phyloP scores from a whole-genome alignment of 345 rosid species.

The Hibiscus mutabilis region DNA sequence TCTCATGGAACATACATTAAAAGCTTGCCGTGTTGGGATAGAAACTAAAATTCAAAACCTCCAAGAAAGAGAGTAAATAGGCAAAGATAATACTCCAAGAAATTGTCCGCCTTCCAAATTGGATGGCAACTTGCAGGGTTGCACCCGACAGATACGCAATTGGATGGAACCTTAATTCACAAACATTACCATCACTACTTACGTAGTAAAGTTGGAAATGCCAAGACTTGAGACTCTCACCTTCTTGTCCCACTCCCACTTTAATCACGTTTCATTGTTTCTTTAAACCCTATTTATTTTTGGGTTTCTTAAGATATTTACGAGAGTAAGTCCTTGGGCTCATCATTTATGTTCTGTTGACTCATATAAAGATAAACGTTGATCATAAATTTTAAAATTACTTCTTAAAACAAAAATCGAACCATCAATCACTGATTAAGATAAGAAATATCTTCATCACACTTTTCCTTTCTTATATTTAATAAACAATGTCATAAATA shows the following conservation, averaged over 20 bases:
- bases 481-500: no score
- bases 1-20: not conserved
- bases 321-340: no score
- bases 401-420: no score
- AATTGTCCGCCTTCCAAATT: not conserved
- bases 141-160: conserved; percentile 25
- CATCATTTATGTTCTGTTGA: no score
- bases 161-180: conserved; percentile 14
- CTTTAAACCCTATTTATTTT: not conserved
- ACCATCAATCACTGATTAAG: no score
- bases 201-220: conserved; percentile 22
- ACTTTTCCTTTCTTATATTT: no score
- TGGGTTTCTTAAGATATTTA: no score
- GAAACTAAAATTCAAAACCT: not conserved
- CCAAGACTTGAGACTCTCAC: not conserved
- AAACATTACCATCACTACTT: conserved; percentile 15
- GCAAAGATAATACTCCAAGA: not conserved
- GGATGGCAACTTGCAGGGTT: conserved; percentile 23
- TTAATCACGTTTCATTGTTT: not conserved
- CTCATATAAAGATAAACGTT: no score
- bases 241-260: not conserved
- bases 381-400: no score
- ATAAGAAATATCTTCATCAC: no score
- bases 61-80: not conserved
- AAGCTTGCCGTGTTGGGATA: not conserved